Evolutionary conservation across 257 asterid genomes (phyloP), one percentile per base, ranked within the genome.

Genomic region (Anisodus tanguticus): DNA sequence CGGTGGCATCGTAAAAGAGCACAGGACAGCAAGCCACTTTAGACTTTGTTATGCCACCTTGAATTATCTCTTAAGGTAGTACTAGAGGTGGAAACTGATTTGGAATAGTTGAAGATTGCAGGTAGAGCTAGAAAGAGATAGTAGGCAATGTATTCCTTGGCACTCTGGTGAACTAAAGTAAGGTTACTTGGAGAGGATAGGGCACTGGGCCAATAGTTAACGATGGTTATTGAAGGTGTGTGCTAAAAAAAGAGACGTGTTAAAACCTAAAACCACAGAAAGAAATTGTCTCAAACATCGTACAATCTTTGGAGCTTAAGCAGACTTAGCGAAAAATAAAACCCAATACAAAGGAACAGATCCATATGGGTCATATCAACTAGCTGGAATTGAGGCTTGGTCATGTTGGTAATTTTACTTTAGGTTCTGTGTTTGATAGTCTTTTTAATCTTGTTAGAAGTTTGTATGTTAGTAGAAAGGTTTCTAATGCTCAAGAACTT

Each of bases 161-260:
- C 35, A 70, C 55, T 17, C 54, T 69, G 51, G 55, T 70, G 51
- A 70, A 41, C 54, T 69, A 69, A 16, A 41, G 16, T 69, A 41
- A 8, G 78, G 78, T 69, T 69, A 69, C 53, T 69, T 69, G 54
- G 78, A 39, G 78, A 69, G 78, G 31, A n/a, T 39, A 69, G 15
- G 54, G 7, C 15, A 69, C 31, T 35, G n/a, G 22, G 76, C 47
- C 22, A 37, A 13, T 16, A n/a, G 51, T 39, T 37, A 37, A 15
- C 51, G 51, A 68, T 68, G 51, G 13, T 22, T 13, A 8, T 37
- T 13, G 76, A 68, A 68, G 51, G 76, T 37, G 51, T 17, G 9
- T 37, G 76, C 19, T 37, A 15, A 37, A 68, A 22, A 68, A 37
- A 15, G 51, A 41, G 51, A 68, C 3, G 76, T 68, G 76, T 68